These are phyloP conservation scores for Dendryphion nanum DNA, from an alignment of 2,329 filamentous ascomycete genomes.

Conservation along the genomic window DNA sequence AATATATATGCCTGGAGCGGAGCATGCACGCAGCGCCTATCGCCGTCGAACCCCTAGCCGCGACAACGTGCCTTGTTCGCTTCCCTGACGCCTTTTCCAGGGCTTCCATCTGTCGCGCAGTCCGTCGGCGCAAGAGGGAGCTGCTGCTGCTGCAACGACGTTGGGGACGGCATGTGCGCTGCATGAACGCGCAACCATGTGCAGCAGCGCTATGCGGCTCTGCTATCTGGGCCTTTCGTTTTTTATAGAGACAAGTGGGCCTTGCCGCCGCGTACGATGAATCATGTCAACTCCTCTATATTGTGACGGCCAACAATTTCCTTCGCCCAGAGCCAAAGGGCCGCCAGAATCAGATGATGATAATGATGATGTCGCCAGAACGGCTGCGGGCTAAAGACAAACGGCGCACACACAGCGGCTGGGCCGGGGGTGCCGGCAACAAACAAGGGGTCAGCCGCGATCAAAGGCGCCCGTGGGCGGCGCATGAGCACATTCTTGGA, in stretches of 20 bases:
- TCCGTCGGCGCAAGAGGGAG: conserved; percentile 9
- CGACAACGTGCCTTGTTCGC: conserved; percentile 8
- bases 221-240: conserved; percentile 8
- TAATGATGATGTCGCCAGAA: too few species aligned
- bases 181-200: conserved; percentile 21
- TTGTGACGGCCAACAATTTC: too few species aligned
- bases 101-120: conserved; percentile 10
- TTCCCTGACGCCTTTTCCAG: conserved; percentile 10
- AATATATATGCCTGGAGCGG: conserved; percentile 4
- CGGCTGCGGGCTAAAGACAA: too few species aligned
- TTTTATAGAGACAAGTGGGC: too few species aligned
- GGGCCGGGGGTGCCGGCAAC: background rate
- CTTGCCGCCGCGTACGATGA: too few species aligned
- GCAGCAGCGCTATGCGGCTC: conserved; percentile 32
- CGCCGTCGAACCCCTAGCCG: conserved; percentile 15
- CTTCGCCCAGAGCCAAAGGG: too few species aligned
- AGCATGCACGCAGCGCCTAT: conserved; percentile 19
- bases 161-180: conserved; percentile 24
- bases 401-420: too few species aligned
- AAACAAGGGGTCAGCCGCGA: too few species aligned
- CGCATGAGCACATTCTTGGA: too few species aligned
- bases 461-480: too few species aligned
- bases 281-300: too few species aligned
- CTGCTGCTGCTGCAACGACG: conserved; percentile 14
- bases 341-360: too few species aligned